phyloP scores from a whole-genome alignment of 352 stramenopile species.

The Pythium angustatum region DNA sequence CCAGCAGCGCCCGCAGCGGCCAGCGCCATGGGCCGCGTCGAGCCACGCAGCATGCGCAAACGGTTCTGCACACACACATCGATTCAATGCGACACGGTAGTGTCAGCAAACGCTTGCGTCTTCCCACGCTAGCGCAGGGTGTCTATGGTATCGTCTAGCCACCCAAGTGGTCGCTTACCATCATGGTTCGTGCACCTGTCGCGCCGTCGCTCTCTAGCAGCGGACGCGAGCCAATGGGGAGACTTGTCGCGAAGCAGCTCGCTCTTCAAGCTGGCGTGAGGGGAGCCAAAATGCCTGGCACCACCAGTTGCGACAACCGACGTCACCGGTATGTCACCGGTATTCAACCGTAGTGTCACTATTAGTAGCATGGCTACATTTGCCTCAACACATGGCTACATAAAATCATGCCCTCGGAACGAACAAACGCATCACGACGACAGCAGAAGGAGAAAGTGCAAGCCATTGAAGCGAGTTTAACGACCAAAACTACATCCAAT shows the following conservation, averaged over 20 bases:
- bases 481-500: too few species aligned
- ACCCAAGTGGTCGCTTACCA: background rate
- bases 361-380: conserved; percentile 12
- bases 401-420: too few species aligned
- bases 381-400: too few species aligned
- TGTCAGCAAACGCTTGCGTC: too few species aligned
- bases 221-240: background rate
- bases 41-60: conserved; percentile 23
- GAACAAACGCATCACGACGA: background rate
- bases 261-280: background rate
- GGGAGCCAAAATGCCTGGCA: conserved; percentile 1
- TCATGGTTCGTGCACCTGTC: background rate
- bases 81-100: background rate
- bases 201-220: background rate
- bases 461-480: too few species aligned
- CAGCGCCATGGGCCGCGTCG: conserved; percentile 25
- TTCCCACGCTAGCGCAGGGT: background rate
- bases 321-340: background rate
- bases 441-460: background rate
- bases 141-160: background rate
- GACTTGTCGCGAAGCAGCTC: background rate
- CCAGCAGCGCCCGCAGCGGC: conserved; percentile 40
- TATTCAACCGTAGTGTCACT: background rate
- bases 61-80: conserved; percentile 19
- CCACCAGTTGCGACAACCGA: background rate